phyloP scores from a whole-genome alignment of 2,329 filamentous ascomycete genomes.

The Diaporthe humulicola region DNA sequence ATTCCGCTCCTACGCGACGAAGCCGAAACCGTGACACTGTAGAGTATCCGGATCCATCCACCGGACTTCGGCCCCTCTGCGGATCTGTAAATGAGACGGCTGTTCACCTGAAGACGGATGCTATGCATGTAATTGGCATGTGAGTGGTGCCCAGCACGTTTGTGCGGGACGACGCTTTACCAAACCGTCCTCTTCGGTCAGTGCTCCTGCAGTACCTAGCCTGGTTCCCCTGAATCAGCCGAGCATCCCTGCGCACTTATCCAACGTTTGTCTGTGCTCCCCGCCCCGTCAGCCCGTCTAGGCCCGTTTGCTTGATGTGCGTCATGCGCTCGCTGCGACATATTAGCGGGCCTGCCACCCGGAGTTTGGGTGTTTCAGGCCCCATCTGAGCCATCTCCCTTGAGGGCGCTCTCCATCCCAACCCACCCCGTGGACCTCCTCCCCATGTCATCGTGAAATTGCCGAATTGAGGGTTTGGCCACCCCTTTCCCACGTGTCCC shows the following conservation, averaged over 20 bases:
- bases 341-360: slow-evolving; percentile 23
- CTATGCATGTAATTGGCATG: background rate
- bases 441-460: slow-evolving; percentile 30
- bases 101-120: background rate
- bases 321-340: slow-evolving; percentile 12
- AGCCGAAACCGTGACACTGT: background rate
- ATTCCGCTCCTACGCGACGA: background rate
- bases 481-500: slow-evolving; percentile 21
- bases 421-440: slow-evolving; percentile 17
- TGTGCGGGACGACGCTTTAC: background rate
- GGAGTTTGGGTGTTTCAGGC: slow-evolving; percentile 21
- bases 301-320: slow-evolving; percentile 2
- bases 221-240: slow-evolving; percentile 7
- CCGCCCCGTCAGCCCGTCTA: too few relatives aligned
- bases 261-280: slow-evolving; percentile 20
- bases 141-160: background rate
- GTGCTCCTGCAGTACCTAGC: background rate
- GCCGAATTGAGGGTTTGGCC: slow-evolving; percentile 8
- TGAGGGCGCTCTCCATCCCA: slow-evolving; percentile 18
- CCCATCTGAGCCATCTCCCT: slow-evolving; percentile 14
- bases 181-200: background rate
- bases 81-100: background rate
- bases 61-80: background rate
- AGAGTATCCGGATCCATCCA: background rate
- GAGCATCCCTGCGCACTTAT: background rate